These are phyloP conservation scores for Actinomortierella wolfii DNA, from an alignment of 371 early-diverging fungal genomes.

Conservation along the genomic window DNA sequence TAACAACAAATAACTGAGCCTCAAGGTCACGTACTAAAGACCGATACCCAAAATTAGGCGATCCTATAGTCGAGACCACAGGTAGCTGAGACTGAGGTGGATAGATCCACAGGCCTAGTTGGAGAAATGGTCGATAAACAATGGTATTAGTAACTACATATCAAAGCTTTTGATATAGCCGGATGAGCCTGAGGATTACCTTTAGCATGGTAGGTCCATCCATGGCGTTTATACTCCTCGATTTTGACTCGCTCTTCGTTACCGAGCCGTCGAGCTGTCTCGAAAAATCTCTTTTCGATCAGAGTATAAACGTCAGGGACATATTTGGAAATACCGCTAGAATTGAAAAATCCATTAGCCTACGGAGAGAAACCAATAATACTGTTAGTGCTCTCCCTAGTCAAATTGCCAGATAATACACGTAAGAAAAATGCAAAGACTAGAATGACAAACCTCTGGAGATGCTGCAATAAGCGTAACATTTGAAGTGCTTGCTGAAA, in stretches of 20 bases:
- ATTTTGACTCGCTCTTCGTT: constrained; percentile 60
- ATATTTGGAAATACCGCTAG: constrained; percentile 84
- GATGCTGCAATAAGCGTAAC: constrained; percentile 73
- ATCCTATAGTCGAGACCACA: constrained; percentile 83
- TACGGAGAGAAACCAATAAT: too few species aligned
- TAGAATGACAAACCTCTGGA: constrained; percentile 68
- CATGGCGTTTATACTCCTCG: constrained; percentile 70
- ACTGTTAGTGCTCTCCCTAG: too few species aligned
- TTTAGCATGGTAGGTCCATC: constrained; percentile 96
- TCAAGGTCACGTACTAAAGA: constrained; percentile 92
- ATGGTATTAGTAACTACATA: not conserved
- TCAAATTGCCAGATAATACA: not conserved
- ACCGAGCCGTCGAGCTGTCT: constrained; percentile 44
- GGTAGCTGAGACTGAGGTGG: constrained; percentile 30
- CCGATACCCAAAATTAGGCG: constrained; percentile 91
- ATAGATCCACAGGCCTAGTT: constrained; percentile 46
- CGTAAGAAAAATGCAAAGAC: not conserved
- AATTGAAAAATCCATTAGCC: constrained; percentile 94
- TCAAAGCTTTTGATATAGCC: not conserved
- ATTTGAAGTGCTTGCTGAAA: constrained; percentile 64
- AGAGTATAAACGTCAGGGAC: constrained; percentile 91
- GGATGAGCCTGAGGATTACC: constrained; percentile 47
- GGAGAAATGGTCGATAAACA: too few species aligned
- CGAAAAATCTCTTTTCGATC: constrained; percentile 69
- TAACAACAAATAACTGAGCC: constrained; percentile 79